These are phyloP conservation scores for Stachybotrys chlorohalonatus DNA, from an alignment of 2,329 filamentous ascomycete genomes.

Conservation along the genomic window DNA sequence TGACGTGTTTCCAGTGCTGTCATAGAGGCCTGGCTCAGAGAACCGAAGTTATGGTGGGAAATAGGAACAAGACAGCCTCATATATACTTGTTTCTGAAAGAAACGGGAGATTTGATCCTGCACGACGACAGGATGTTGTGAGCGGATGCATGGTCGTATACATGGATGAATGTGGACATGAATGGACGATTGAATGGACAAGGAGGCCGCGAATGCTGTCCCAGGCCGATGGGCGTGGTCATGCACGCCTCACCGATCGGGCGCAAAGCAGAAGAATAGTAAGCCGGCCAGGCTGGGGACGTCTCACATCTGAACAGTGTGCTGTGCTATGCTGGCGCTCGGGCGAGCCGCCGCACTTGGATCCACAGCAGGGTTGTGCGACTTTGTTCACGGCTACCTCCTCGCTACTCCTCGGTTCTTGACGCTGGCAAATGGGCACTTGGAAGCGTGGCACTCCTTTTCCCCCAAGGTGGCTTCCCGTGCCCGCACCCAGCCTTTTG, in stretches of 20 bases:
- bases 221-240: too few species aligned
- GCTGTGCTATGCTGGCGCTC: background rate
- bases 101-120: too few species aligned
- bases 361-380: background rate
- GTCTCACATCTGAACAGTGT: background rate
- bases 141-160: background rate
- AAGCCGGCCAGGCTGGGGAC: background rate
- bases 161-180: background rate
- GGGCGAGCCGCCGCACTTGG: background rate
- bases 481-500: too few species aligned
- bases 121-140: background rate
- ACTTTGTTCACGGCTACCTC: too few species aligned
- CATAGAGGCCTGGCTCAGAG: too few species aligned
- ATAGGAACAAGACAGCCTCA: background rate
- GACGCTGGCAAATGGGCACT: too few species aligned
- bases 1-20: too few species aligned
- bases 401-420: too few species aligned
- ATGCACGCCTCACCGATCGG: background rate
- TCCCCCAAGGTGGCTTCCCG: too few species aligned
- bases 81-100: background rate
- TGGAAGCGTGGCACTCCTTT: too few species aligned
- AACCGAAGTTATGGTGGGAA: too few species aligned
- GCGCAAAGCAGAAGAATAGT: background rate
- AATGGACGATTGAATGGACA: background rate
- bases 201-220: background rate